Base-by-base conservation (phyloP, 2,329 filamentous ascomycete species). In the Aspergillus ustus region DNA sequence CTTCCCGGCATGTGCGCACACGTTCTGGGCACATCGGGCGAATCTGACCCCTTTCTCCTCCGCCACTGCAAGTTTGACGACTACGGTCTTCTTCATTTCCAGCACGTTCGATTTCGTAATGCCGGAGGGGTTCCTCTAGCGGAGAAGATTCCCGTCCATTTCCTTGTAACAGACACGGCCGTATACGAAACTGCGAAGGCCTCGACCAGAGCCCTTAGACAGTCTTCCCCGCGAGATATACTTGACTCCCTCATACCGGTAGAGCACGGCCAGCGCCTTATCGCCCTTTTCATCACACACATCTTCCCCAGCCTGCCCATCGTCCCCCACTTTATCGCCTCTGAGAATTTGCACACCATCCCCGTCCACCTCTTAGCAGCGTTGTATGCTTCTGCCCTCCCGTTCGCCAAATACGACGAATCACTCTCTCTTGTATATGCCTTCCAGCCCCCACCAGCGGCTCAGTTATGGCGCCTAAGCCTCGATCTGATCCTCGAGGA, bases 31-130 rank as follows among this genome's bases (percentile, higher is more conserved):
- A 68, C 68, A 1, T 76, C 75, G 4, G 70, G 73, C 25, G 74
- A 75, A 46, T 74, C 72, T 7, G 74, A 76, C 49, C 74, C 74
- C 0, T 77, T 75, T 73, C 65, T 77, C 4, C 64, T 77, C 20
- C 61, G 75, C 19, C 76, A 78, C 60, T 76, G 74, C 59, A 70
- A 69, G 11, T 77, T 76, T 49, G 74, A 78, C 52, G 74, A 77
- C 51, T 66, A 72, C 22, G 75, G 75, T 1, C 69, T 78, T 59
- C 70, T 72, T 8, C 67, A 68, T 22, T 75, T 77, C 29, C 72
- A 77, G 61, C 73, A 73, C 53, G 66, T 77, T 8, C 73, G 76
- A 58, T 72, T 75, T 57, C 73, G 76, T n/a, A 75, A 77, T 62
- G 75, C 73, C 5, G 76, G 75, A 2, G 75, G 75, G 8, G 73